Percentiles rank a stretch among this genome's conserved stretches.
These are phyloP conservation scores for Pseudogymnoascus verrucosus DNA, from an alignment of 2,329 filamentous ascomycete species.

Conservation along the genomic window DNA sequence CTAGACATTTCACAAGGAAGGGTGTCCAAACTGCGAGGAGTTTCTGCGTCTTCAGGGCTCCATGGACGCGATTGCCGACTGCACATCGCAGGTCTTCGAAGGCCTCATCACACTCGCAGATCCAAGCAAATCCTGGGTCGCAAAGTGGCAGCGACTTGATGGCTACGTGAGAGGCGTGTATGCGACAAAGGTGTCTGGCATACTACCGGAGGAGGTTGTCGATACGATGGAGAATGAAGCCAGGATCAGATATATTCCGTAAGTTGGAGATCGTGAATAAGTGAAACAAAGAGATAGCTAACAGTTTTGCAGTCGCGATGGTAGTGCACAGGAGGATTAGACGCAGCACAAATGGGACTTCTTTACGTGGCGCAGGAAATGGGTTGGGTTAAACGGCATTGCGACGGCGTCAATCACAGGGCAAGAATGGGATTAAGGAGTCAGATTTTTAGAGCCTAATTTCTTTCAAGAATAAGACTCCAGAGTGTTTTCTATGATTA, in stretches of 20 bases:
- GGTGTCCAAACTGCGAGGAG: constrained; percentile 94
- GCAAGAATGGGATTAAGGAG: constrained; percentile 20
- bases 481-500: not conserved
- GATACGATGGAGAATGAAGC: constrained; percentile 54
- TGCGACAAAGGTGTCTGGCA: constrained; percentile 87
- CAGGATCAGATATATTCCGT: constrained; percentile 59
- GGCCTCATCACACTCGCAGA: constrained; percentile 80
- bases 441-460: constrained; percentile 11
- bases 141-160: constrained; percentile 91
- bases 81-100: constrained; percentile 94
- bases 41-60: constrained; percentile 77
- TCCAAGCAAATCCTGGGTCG: constrained; percentile 83
- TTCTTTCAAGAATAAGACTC: constrained; percentile 10
- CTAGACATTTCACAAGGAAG: constrained; percentile 75
- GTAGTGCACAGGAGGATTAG: constrained; percentile 43
- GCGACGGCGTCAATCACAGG: constrained; percentile 12
- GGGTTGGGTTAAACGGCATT: not conserved
- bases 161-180: constrained; percentile 84
- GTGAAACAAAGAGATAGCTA: constrained; percentile 13
- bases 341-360: not conserved
- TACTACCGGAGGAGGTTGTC: constrained; percentile 59
- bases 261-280: not conserved
- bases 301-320: constrained; percentile 40
- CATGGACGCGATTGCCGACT: constrained; percentile 76
- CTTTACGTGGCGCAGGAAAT: constrained; percentile 7